Base-by-base conservation (phyloP, 2,329 filamentous ascomycete genomes). In the Sporothrix luriei region DNA sequence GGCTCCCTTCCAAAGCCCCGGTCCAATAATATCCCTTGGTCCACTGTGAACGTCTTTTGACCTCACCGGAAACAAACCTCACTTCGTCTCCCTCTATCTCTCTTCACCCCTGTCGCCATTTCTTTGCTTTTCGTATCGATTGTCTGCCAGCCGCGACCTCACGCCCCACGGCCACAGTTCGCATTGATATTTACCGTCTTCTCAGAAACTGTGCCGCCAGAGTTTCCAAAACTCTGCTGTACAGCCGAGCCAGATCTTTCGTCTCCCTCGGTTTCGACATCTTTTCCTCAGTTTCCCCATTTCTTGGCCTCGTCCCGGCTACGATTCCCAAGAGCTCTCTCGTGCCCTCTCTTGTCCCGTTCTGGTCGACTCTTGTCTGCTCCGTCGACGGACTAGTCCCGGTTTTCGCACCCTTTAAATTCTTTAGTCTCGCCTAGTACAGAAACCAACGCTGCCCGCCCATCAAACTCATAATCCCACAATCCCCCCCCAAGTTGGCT, bases 371-470 rank as follows among this genome's bases (percentile, higher is more conserved):
- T 69, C 68, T 51, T 66, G 57, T 46, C 11, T 10, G n/a, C 38
- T 62, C 57, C 57, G 57, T 62, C 57, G 57, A 62, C 43, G 51
- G 65, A 59, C 68, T 67, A 69, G 68, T 66, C 62, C 68, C 68
- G 68, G 54, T 69, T 69, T 69, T 69, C 68, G 68, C 68, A 69
- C 68, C 46, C 33, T 52, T 69, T 62, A 33, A 49, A 43, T 54
- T 67, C 59, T 59, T 65, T 66, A 67, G 62, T 57, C 62, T 67
- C 52, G 43, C n/a, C 26, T 52, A 69, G 59, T 40, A 69, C 51
- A 57, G 16, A 66, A 51, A 54, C 68, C 62, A 46, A 69, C 68
- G 62, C 62, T 46, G 64, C 51, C 51, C 61, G 54, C 68, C 62
- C 68, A 51, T 26, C 52, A 66, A 54, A 67, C 59, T 66, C 64